Evolutionary conservation across 108 stramenopile genomes (phyloP).

Genomic region (Fragilaria radians): DNA sequence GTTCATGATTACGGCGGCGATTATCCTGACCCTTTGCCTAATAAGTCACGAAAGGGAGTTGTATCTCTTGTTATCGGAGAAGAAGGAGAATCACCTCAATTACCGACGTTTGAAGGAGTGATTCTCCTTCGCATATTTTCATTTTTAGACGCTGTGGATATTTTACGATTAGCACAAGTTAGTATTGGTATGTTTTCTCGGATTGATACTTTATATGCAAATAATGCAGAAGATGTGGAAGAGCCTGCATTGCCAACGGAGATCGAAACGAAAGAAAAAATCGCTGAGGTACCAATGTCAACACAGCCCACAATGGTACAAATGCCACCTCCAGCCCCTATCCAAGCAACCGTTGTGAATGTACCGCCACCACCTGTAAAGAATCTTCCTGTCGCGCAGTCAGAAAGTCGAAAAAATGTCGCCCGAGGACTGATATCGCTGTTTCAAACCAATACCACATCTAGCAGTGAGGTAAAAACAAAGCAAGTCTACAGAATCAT

Average conservation of each 20-base stretch:
- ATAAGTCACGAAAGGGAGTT: not conserved
- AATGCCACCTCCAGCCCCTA: slow-evolving; percentile 1
- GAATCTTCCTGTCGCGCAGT: slow-evolving; percentile 3
- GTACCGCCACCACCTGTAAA: not conserved
- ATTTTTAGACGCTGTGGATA: slow-evolving; percentile 65
- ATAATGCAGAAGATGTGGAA: slow-evolving; percentile 31
- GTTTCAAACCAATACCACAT: slow-evolving; percentile 10
- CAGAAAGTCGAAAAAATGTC: slow-evolving; percentile 1
- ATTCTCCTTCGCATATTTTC: slow-evolving; percentile 62
- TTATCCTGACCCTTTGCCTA: not conserved
- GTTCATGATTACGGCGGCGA: not conserved
- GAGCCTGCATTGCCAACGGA: slow-evolving; percentile 10
- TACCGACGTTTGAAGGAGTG: slow-evolving; percentile 39
- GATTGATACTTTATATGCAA: slow-evolving; percentile 70
- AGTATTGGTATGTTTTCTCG: slow-evolving; percentile 61
- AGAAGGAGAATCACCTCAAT: slow-evolving; percentile 20
- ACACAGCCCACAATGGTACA: slow-evolving; percentile 9
- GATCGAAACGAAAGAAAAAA: slow-evolving; percentile 15
- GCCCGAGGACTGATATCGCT: slow-evolving; percentile 12
- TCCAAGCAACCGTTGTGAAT: not conserved
- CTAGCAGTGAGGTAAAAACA: not conserved
- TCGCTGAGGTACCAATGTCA: not conserved
- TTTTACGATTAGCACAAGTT: slow-evolving; percentile 69
- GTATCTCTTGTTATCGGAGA: slow-evolving; percentile 4
- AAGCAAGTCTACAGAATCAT: not conserved